These are phyloP conservation scores for Suillus variegatus DNA, from an alignment of 768 basidiomycete genomes.

Conservation along the genomic window DNA sequence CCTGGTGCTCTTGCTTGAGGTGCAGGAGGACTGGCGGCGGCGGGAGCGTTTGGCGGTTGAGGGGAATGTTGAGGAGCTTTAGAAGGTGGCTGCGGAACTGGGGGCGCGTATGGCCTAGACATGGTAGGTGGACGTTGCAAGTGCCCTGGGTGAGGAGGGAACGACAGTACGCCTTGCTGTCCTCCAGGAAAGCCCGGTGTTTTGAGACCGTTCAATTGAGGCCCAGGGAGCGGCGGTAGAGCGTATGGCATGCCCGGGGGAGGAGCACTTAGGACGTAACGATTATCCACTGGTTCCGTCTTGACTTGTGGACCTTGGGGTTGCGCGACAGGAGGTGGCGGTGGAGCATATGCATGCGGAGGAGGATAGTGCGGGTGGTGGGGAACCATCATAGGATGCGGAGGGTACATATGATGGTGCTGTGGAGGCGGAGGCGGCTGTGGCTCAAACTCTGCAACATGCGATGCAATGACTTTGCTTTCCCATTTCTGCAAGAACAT, in stretches of 20 bases:
- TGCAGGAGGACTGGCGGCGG: conserved; percentile 11
- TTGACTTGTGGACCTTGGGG: conserved; percentile 56
- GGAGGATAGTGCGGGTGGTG: conserved; percentile 56
- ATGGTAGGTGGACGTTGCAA: conserved; percentile 21
- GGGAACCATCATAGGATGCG: conserved; percentile 61
- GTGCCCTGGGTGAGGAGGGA: conserved; percentile 39
- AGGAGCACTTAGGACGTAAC: conserved; percentile 59
- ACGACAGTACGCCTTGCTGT: conserved; percentile 60
- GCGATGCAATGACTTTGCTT: conserved; percentile 87
- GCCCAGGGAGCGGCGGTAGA: conserved; percentile 64
- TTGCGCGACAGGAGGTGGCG: conserved; percentile 29
- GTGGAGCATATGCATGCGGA: conserved; percentile 52
- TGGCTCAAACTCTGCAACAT: conserved; percentile 91
- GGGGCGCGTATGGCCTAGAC: conserved; percentile 26
- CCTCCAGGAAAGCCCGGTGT: conserved; percentile 54
- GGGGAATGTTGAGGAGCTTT: conserved; percentile 17
- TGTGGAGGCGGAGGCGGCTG: conserved; percentile 46
- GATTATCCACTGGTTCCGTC: conserved; percentile 68
- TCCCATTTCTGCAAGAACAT: conserved; percentile 84
- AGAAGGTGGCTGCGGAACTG: conserved; percentile 18
- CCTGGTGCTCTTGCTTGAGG: not conserved
- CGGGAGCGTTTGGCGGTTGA: conserved; percentile 20
- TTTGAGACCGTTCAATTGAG: conserved; percentile 58
- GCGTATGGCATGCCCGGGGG: conserved; percentile 49
- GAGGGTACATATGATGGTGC: conserved; percentile 55